Evolutionary conservation across 768 basidiomycete genomes (phyloP), one percentile per base, ranked within the genome.

Genomic region (Naganishia onofrii): DNA sequence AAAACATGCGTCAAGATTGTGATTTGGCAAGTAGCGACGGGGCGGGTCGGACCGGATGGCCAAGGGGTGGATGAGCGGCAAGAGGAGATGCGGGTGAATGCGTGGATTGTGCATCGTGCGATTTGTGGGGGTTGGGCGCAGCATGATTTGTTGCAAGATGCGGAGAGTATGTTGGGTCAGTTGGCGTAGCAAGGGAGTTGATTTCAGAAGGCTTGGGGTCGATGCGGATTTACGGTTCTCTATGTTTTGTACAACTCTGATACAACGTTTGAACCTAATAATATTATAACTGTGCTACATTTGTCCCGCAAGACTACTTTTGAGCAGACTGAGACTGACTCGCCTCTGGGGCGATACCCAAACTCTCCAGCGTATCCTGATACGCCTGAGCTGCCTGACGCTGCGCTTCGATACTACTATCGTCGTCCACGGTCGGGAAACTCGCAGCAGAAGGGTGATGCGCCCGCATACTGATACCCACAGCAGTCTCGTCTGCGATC

Each of bases 41-140:
- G 23, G 68, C 77, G 65, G 69, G 72, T 26, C 48, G 58, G 21
- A 58, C 68, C 26, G 71, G 63, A 56, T 68, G 74, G 71, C 21
- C 9, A n/a, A 17, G 70, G 46, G 26, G n/a, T 48, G 57, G 63
- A 65, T 58, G 71, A 66, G 42, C 52, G 65, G 60, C 53, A 73
- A 38, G 68, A 73, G 26, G 76, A 74, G 67, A 74, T 72, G 64
- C 64, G 72, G 13, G 71, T 76, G 10, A 68, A 76, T 55, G 78
- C 78, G 55, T 80, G 79, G 79, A 70, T 80, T 56, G 72, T 76
- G 15, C 71, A 77, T n/a, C 57, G 76, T 65, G 75, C 78, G 19
- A 70, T 80, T 34, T 67, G 74, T 54, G 71, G 66, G 1, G 78
- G 76, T 5, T 80, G 78, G 78, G 76, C 60, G 21, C 79, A 80